Conservation (phyloP, 208 protist genomes). For the Crithidia bombi region DNA sequence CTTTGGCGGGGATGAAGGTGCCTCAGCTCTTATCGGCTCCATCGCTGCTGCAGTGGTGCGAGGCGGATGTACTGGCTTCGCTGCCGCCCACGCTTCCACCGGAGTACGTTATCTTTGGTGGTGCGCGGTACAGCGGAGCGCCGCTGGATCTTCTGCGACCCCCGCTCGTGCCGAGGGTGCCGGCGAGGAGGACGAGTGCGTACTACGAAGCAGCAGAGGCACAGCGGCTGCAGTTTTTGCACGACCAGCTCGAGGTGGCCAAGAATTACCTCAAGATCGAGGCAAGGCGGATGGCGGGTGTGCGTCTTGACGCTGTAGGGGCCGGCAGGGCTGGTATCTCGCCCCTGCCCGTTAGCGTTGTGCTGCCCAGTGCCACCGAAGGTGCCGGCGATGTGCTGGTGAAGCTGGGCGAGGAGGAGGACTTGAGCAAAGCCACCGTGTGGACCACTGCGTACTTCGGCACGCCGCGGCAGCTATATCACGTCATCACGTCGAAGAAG, state of each 20-base stretch:
- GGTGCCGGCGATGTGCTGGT: slow-evolving; percentile 1
- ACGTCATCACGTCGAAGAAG: slow-evolving; percentile 46
- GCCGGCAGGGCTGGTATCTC: background rate
- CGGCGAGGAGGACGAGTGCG: slow-evolving; percentile 4
- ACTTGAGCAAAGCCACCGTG: slow-evolving; percentile 60
- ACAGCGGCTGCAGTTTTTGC: slow-evolving; percentile 55
- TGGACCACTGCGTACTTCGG: slow-evolving; percentile 81
- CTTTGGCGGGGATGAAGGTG: slow-evolving; percentile 24
- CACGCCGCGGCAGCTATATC: slow-evolving; percentile 51
- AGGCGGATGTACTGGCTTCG: slow-evolving; percentile 31
- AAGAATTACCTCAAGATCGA: slow-evolving; percentile 66
- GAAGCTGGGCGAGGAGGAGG: slow-evolving; percentile 21
- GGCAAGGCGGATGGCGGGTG: slow-evolving; percentile 9
- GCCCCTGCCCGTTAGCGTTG: background rate
- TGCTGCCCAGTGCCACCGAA: background rate
- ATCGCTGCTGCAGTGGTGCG: slow-evolving; percentile 27
- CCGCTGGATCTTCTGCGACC: slow-evolving; percentile 26
- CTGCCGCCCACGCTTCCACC: slow-evolving; percentile 56
- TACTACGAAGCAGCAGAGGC: slow-evolving; percentile 24
- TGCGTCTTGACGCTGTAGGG: too few species aligned
- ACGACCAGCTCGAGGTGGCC: slow-evolving; percentile 79
- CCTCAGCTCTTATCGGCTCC: slow-evolving; percentile 33
- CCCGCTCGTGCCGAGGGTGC: background rate
- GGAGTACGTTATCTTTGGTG: slow-evolving; percentile 80
- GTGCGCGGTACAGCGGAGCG: slow-evolving; percentile 66